A percentile compares a stretch with the other conserved stretches of the same genome.
Conservation (phyloP, 805 yeast genomes). For the Saturnispora ahearnii region DNA sequence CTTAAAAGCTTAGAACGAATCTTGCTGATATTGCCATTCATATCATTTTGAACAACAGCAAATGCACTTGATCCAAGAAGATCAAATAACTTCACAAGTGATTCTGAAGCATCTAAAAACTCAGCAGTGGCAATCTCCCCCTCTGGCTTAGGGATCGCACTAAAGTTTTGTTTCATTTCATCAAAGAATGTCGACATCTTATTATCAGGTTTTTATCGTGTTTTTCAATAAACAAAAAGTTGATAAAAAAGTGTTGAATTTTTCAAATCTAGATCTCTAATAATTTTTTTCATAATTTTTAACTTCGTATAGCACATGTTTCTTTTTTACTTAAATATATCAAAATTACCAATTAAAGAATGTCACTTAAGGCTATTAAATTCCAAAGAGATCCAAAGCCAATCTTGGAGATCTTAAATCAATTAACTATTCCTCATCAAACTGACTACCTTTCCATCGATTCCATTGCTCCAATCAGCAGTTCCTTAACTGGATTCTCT, state of each 20-base stretch:
- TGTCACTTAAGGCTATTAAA: conserved; percentile 56
- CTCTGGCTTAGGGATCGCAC: conserved; percentile 59
- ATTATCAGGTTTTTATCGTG: neutral
- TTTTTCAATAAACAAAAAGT: neutral
- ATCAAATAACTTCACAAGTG: conserved; percentile 75
- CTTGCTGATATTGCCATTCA: conserved; percentile 79
- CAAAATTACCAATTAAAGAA: conserved; percentile 2
- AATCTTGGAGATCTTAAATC: conserved; percentile 63
- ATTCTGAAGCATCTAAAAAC: conserved; percentile 77
- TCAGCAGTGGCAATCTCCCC: conserved; percentile 62
- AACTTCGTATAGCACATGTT: neutral
- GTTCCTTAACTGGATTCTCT: conserved; percentile 36
- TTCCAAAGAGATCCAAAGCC: conserved; percentile 38
- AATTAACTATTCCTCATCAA: conserved; percentile 71
- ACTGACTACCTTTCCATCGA: conserved; percentile 56
- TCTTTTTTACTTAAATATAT: neutral
- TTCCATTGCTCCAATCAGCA: conserved; percentile 45
- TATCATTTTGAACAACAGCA: conserved; percentile 74
- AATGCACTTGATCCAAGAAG: conserved; percentile 80
- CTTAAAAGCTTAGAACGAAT: conserved; percentile 57
- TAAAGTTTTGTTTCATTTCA: conserved; percentile 62
- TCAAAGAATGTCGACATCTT: conserved; percentile 50
- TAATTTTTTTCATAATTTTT: neutral
- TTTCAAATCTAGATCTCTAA: neutral
- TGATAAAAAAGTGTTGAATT: neutral